phyloP scores from a whole-genome alignment of 371 early-diverging fungal genomes.

The Apophysomyces ossiformis region DNA sequence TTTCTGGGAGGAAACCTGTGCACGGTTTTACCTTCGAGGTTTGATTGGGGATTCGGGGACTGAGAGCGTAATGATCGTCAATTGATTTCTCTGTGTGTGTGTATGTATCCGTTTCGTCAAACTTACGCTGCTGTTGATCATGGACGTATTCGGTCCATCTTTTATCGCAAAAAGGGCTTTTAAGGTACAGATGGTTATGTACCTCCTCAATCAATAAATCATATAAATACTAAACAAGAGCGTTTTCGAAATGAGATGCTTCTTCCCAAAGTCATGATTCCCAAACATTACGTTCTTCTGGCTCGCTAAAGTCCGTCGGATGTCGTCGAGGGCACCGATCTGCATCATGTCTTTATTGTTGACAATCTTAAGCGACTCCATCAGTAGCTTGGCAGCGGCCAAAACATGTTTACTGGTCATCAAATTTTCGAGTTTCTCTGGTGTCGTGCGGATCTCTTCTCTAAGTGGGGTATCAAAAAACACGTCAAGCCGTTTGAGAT shows the following conservation, averaged over 20 bases:
- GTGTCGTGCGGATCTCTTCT: constrained; percentile 81
- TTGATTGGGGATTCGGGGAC: constrained; percentile 51
- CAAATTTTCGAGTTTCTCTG: constrained; percentile 76
- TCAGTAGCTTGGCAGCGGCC: constrained; percentile 75
- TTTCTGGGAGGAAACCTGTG: too few relatives aligned
- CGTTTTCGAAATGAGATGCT: neutral
- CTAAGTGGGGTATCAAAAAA: constrained; percentile 40
- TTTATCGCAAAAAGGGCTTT: constrained; percentile 73
- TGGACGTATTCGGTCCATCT: constrained; percentile 63
- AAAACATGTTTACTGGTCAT: constrained; percentile 82
- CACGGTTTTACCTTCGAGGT: constrained; percentile 33
- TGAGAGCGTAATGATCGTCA: constrained; percentile 16
- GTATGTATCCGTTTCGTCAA: neutral
- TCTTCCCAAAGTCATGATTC: constrained; percentile 6
- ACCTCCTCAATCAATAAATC: constrained; percentile 90
- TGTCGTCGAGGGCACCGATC: constrained; percentile 85
- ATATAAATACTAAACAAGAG: constrained; percentile 59
- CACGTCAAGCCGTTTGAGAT: too few relatives aligned
- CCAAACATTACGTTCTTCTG: constrained; percentile 61
- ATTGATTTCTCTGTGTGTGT: neutral
- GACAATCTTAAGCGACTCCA: constrained; percentile 70
- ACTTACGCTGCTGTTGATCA: constrained; percentile 63
- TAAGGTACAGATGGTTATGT: constrained; percentile 92
- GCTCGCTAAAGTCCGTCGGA: constrained; percentile 71
- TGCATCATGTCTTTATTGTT: constrained; percentile 76